Percentiles rank a stretch among this genome's conserved stretches.
These are phyloP conservation scores for Candida morakotiae DNA, from an alignment of 805 yeast species.

Conservation along the genomic window DNA sequence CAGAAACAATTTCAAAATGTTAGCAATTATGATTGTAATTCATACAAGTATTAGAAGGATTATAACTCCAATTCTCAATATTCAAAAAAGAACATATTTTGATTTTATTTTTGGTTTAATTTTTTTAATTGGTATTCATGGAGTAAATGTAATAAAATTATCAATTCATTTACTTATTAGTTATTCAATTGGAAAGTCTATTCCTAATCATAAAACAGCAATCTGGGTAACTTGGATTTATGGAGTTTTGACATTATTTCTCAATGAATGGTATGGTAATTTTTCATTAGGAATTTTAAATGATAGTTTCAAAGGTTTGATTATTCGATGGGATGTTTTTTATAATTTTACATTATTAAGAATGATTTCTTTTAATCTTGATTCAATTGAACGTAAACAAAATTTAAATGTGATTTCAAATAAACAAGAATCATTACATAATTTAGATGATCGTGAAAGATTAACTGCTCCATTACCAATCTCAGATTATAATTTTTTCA, in stretches of 20 bases:
- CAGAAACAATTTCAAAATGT: slow-evolving; percentile 68
- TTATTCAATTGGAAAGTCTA: slow-evolving; percentile 44
- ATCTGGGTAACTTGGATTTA: slow-evolving; percentile 62
- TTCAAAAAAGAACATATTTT: slow-evolving; percentile 49
- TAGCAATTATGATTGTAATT: slow-evolving; percentile 48
- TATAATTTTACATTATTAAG: slow-evolving; percentile 86
- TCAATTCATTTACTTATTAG: slow-evolving; percentile 52
- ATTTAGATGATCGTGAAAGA: slow-evolving; percentile 58
- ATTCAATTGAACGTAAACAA: slow-evolving; percentile 49
- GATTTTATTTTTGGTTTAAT: slow-evolving; percentile 70
- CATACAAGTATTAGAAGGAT: slow-evolving; percentile 52
- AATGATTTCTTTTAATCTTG: slow-evolving; percentile 79
- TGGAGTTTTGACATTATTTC: slow-evolving; percentile 71
- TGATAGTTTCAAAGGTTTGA: slow-evolving; percentile 62
- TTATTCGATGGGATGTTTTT: slow-evolving; percentile 93
- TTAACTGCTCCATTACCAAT: slow-evolving; percentile 59
- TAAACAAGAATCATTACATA: slow-evolving; percentile 10
- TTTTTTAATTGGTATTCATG: slow-evolving; percentile 74
- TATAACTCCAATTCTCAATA: slow-evolving; percentile 3
- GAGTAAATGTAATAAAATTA: slow-evolving; percentile 64
- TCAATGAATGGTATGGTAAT: slow-evolving; percentile 66
- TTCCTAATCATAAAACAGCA: slow-evolving; percentile 35
- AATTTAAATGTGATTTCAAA: slow-evolving; percentile 9
- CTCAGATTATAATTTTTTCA: slow-evolving; percentile 55
- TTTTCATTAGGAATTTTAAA: slow-evolving; percentile 62